Base-by-base conservation (phyloP, 371 early-diverging fungal species). In the Circinella umbellata region DNA sequence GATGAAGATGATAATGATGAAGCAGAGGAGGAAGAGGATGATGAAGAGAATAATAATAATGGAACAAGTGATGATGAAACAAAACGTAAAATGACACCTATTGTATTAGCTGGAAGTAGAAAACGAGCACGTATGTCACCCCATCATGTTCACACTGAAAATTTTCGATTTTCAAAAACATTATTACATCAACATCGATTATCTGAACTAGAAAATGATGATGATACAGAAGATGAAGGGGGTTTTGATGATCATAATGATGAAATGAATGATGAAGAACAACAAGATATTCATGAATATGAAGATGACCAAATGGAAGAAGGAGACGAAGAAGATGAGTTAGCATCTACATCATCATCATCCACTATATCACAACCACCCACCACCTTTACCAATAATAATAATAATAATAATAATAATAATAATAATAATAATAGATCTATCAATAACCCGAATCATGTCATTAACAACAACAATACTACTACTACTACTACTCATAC, bases 1-100 rank as follows among this genome's bases (percentile, higher is more conserved):
- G 70, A 74, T 11, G 67, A 66, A 35, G 76, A 67, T 5, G 65
- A 55, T 48, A 64, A 72, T 42, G 60, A 67, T 37, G 67, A 73
- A 10, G 69, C 64, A 5, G 68, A 67, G 5, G 46, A 48, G 11
- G 42, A 42, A 11, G 42, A 42, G 42, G 11, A 42, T 42, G 42
- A 42, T 1, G 42, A 42, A 27, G 27, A 27, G 2, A 27, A 27
- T 27, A 27, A 27, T 61, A 14, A 17, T 4, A 42, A 18, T 48
- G 66, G 63, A 47, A 63, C 8, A 15, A 69, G 69, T 51, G 57
- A 39, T 51, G 69, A 62, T 5, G 51, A 51, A 51, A 8, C 4
- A 51, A 5, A 51, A 51, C 51, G 20, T 54, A 55, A 35, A 10
- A 60, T 60, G 11, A 61, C 63, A n/a, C 74, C 67, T 35, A 69